These are phyloP conservation scores for Aspergillus japonicus DNA, from an alignment of 2,329 filamentous ascomycete genomes.

Conservation along the genomic window DNA sequence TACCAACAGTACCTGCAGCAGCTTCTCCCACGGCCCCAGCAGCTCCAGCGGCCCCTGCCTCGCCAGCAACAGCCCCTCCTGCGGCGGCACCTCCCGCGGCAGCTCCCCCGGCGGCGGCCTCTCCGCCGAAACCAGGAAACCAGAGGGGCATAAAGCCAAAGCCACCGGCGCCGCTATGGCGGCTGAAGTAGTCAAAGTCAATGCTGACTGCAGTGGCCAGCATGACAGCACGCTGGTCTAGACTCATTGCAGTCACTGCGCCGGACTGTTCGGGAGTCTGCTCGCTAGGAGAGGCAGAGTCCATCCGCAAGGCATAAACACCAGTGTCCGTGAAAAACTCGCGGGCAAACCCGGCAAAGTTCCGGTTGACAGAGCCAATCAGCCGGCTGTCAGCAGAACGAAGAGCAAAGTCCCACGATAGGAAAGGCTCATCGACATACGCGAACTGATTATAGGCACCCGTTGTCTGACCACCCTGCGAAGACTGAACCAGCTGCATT, in stretches of 20 bases:
- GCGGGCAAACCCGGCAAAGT: constrained; percentile 61
- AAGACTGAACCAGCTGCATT: constrained; percentile 38
- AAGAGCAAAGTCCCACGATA: constrained; percentile 65
- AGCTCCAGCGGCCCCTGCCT: constrained; percentile 26
- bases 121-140: constrained; percentile 47
- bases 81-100: constrained; percentile 40
- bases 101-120: constrained; percentile 38
- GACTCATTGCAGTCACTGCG: constrained; percentile 55
- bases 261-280: constrained; percentile 22
- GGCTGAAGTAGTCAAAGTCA: constrained; percentile 68
- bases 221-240: constrained; percentile 66
- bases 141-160: constrained; percentile 55
- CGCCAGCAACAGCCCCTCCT: constrained; percentile 40
- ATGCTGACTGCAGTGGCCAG: constrained; percentile 64
- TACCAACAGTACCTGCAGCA: constrained; percentile 37
- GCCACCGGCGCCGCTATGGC: constrained; percentile 52
- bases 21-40: constrained; percentile 38
- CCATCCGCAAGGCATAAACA: constrained; percentile 64
- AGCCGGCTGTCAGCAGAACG: constrained; percentile 50
- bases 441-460: constrained; percentile 61
- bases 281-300: constrained; percentile 53
- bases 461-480: constrained; percentile 24
- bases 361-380: constrained; percentile 63
- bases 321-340: constrained; percentile 67
- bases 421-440: constrained; percentile 60